Conservation (phyloP, 2,329 filamentous ascomycete species). For the Mycosphaerella sp. region DNA sequence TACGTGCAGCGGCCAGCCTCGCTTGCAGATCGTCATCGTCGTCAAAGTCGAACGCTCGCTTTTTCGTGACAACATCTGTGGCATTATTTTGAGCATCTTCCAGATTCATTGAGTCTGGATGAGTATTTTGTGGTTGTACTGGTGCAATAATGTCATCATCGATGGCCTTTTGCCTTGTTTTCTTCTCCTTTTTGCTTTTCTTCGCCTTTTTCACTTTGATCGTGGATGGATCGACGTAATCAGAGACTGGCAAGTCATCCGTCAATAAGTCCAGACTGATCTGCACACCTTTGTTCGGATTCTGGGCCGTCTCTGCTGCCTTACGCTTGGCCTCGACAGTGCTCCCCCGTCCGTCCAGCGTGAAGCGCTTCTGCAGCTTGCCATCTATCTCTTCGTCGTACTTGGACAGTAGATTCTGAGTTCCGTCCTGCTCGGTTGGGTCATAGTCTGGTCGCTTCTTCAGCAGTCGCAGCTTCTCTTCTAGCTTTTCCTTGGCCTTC, state of each 20-base stretch:
- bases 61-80: constrained; percentile 44
- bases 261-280: constrained; percentile 69
- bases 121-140: constrained; percentile 26
- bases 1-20: constrained; percentile 74
- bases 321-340: constrained; percentile 56
- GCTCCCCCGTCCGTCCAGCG: constrained; percentile 70
- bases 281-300: constrained; percentile 59
- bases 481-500: constrained; percentile 64
- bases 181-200: constrained; percentile 68
- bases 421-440: constrained; percentile 64
- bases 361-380: constrained; percentile 83
- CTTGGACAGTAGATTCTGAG: constrained; percentile 69
- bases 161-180: constrained; percentile 61
- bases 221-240: constrained; percentile 80
- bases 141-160: constrained; percentile 53
- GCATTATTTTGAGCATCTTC: constrained; percentile 46
- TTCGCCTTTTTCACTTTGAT: constrained; percentile 94
- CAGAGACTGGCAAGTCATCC: constrained; percentile 65
- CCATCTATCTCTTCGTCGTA: constrained; percentile 94
- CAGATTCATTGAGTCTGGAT: constrained; percentile 62
- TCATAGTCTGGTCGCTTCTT: constrained; percentile 89
- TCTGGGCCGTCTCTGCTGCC: constrained; percentile 42
- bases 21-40: constrained; percentile 83
- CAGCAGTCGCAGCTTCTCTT: constrained; percentile 75
- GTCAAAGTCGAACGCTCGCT: constrained; percentile 56